A percentile compares a stretch with the other conserved stretches of the same genome.
Conservation (phyloP, 768 basidiomycete genomes). For the Chlorophyllum brunneum region DNA sequence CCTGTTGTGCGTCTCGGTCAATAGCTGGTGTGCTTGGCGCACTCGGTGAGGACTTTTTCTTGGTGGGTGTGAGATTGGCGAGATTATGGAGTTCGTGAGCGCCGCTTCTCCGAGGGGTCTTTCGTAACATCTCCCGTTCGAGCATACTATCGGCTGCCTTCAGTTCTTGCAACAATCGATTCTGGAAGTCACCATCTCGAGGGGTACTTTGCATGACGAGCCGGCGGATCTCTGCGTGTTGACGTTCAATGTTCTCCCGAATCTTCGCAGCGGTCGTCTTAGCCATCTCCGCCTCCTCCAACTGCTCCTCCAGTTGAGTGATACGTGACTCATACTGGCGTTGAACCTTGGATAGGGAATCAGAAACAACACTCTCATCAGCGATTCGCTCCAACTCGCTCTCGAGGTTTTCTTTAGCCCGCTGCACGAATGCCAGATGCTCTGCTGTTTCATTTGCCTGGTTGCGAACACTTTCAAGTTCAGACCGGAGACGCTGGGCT, state of each 20-base stretch:
- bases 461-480: slow-evolving; percentile 50
- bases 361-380: slow-evolving; percentile 50
- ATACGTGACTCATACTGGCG: slow-evolving; percentile 64
- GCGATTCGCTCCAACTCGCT: slow-evolving; percentile 63
- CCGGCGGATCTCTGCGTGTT: slow-evolving; percentile 71
- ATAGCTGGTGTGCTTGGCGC: slow-evolving; percentile 11
- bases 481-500: slow-evolving; percentile 54
- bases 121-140: slow-evolving; percentile 45
- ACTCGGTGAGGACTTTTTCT: slow-evolving; percentile 25
- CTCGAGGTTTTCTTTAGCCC: slow-evolving; percentile 65
- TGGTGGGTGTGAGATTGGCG: slow-evolving; percentile 46
- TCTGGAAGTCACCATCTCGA: slow-evolving; percentile 58
- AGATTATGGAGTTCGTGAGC: slow-evolving; percentile 33
- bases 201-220: slow-evolving; percentile 55
- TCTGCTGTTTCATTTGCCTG: slow-evolving; percentile 56
- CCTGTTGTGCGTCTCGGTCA: slow-evolving; percentile 17
- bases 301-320: slow-evolving; percentile 54
- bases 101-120: slow-evolving; percentile 27
- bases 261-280: slow-evolving; percentile 49
- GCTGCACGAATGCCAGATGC: slow-evolving; percentile 48
- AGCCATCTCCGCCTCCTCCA: slow-evolving; percentile 53
- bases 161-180: slow-evolving; percentile 58
- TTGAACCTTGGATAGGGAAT: slow-evolving; percentile 55
- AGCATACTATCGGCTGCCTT: slow-evolving; percentile 57
- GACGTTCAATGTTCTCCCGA: slow-evolving; percentile 58